Evolutionary conservation across 306 rosid genomes (phyloP).

Genomic region (Cercis canadensis): DNA sequence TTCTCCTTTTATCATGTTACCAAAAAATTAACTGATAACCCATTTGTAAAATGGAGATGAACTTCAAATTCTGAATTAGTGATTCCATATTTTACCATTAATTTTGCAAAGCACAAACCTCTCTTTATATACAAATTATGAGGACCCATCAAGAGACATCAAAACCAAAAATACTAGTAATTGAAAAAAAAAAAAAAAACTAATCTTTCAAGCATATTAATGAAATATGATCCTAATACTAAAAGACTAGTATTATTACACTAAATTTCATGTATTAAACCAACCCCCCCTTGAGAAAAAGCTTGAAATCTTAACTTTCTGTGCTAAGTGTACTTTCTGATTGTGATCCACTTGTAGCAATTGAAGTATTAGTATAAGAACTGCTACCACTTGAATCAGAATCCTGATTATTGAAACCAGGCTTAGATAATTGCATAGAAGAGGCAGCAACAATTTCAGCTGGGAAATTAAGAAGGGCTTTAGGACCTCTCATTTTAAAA

Average conservation of each 20-base stretch:
- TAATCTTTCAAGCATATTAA: too few relatives aligned
- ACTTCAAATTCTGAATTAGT: not conserved
- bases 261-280: too few relatives aligned
- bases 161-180: not conserved
- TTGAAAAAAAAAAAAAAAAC: not conserved
- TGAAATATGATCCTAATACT: too few relatives aligned
- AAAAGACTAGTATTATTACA: not conserved
- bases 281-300: not conserved
- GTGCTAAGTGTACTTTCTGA: constrained; percentile 38
- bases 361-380: constrained; percentile 23
- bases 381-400: constrained; percentile 44
- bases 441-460: constrained; percentile 56
- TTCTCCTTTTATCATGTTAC: too few relatives aligned
- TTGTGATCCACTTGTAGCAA: constrained; percentile 28
- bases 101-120: not conserved
- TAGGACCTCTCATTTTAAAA: constrained; percentile 75
- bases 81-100: not conserved
- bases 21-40: too few relatives aligned
- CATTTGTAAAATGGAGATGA: too few relatives aligned
- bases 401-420: constrained; percentile 16
- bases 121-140: not conserved
- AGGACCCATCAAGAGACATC: too few relatives aligned
- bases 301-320: constrained; percentile 1
- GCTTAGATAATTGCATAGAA: too few relatives aligned
- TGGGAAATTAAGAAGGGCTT: constrained; percentile 85